A percentile compares a stretch with the other conserved stretches of the same genome.
Evolutionary conservation across 78 protist species (phyloP).

Genomic region (Speleostelium caveatum): DNA sequence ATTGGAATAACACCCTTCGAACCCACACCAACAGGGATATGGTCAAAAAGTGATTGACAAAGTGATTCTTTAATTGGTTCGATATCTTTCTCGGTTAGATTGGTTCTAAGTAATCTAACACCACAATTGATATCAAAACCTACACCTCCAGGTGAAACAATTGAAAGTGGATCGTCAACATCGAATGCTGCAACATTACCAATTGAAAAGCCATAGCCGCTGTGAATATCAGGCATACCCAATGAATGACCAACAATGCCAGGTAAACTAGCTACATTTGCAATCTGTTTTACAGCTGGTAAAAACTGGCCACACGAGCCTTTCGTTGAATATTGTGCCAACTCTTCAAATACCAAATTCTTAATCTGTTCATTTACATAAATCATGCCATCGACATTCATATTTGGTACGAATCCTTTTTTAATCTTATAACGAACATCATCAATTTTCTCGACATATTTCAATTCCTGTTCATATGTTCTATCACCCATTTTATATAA

Average conservation of each 20-base stretch:
- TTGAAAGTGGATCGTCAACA: conserved; percentile 90
- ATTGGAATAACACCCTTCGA: conserved; percentile 93
- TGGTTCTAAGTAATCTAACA: conserved; percentile 96
- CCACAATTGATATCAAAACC: conserved; percentile 99
- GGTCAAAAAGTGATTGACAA: conserved; percentile 92
- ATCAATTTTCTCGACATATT: conserved; percentile 82
- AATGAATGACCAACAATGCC: conserved; percentile 93
- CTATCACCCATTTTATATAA: conserved; percentile 18
- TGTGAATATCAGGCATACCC: conserved; percentile 95
- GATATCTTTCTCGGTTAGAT: conserved; percentile 89
- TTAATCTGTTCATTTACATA: conserved; percentile 88
- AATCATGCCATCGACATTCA: conserved; percentile 89
- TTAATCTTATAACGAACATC: conserved; percentile 76
- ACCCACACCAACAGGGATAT: conserved; percentile 98
- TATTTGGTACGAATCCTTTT: conserved; percentile 91
- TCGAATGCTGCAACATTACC: conserved; percentile 98
- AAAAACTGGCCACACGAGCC: conserved; percentile 77
- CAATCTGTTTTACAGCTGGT: conserved; percentile 92
- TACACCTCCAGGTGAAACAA: conserved; percentile 97
- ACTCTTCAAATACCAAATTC: conserved; percentile 88
- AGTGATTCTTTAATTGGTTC: conserved; percentile 83
- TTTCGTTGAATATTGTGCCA: conserved; percentile 71
- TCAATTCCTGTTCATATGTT: conserved; percentile 63
- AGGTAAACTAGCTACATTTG: conserved; percentile 94
- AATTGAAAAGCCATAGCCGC: conserved; percentile 97